These are phyloP conservation scores for Amanita molliuscula DNA, from an alignment of 768 basidiomycete species.

Conservation along the genomic window DNA sequence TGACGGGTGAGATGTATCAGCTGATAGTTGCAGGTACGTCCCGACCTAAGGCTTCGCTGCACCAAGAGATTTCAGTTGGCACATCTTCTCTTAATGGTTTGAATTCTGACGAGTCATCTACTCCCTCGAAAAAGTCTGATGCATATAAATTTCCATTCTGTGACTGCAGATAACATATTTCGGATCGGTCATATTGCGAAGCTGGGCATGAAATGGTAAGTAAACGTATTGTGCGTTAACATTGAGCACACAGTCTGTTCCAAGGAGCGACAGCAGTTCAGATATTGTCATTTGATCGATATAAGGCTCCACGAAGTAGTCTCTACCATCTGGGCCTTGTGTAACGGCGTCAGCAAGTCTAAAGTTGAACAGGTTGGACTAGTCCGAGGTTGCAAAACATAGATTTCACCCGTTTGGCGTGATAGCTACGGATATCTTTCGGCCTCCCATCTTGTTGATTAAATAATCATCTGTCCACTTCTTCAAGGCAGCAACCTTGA, in stretches of 20 bases:
- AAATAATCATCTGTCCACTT: slow-evolving; percentile 67
- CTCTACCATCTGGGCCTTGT: slow-evolving; percentile 34
- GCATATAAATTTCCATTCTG: slow-evolving; percentile 86
- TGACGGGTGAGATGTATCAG: neutral
- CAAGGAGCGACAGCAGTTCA: slow-evolving; percentile 28
- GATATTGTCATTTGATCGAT: slow-evolving; percentile 59
- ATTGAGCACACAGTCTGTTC: slow-evolving; percentile 19
- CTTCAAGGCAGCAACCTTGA: slow-evolving; percentile 33
- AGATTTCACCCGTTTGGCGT: slow-evolving; percentile 71
- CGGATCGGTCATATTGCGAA: slow-evolving; percentile 6
- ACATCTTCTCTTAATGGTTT: slow-evolving; percentile 53
- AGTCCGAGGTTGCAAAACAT: neutral
- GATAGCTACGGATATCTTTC: slow-evolving; percentile 58
- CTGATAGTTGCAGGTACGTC: neutral
- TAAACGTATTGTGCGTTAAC: neutral
- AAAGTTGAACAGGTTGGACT: neutral
- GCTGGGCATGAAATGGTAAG: neutral
- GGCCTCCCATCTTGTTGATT: slow-evolving; percentile 38
- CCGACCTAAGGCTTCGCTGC: slow-evolving; percentile 69
- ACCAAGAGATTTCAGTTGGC: slow-evolving; percentile 60
- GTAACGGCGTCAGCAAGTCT: slow-evolving; percentile 75
- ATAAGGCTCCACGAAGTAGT: slow-evolving; percentile 72
- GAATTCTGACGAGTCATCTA: slow-evolving; percentile 45
- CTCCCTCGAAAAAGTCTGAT: slow-evolving; percentile 25
- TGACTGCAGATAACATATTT: slow-evolving; percentile 72